These are phyloP conservation scores for Saccharum officinarum DNA, from an alignment of 176 grass and related monocot genomes.

Conservation along the genomic window DNA sequence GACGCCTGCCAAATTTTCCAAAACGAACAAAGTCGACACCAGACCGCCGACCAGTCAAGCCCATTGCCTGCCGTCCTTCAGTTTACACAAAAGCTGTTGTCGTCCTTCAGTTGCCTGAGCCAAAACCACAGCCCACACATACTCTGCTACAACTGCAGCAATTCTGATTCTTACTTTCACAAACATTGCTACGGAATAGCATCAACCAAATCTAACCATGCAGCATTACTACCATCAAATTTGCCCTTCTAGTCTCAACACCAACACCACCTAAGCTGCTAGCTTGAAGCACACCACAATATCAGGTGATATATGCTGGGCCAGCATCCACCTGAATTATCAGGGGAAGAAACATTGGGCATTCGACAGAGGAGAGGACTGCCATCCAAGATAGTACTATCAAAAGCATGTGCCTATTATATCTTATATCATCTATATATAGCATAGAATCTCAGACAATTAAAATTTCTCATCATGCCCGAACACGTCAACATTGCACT, in stretches of 20 bases:
- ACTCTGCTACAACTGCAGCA: not conserved
- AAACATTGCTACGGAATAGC: not conserved
- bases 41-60: not conserved
- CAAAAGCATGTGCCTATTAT: not conserved
- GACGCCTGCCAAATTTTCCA: not conserved
- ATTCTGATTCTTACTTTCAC: not conserved
- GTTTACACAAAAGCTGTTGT: too few species aligned
- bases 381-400: not conserved
- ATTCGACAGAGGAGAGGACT: not conserved
- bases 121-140: not conserved
- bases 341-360: not conserved
- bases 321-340: not conserved
- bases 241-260: not conserved
- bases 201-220: not conserved
- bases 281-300: not conserved
- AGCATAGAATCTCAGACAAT: not conserved
- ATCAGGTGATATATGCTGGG: too few species aligned
- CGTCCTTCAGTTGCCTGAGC: not conserved
- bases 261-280: not conserved
- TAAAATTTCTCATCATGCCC: not conserved
- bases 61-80: too few species aligned
- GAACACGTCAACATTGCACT: not conserved
- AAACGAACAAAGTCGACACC: not conserved
- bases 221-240: not conserved
- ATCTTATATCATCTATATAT: slow-evolving; percentile 21